Evolutionary conservation across 2,329 filamentous ascomycete genomes (phyloP).

Genomic region (Fusarium fracticaudum): DNA sequence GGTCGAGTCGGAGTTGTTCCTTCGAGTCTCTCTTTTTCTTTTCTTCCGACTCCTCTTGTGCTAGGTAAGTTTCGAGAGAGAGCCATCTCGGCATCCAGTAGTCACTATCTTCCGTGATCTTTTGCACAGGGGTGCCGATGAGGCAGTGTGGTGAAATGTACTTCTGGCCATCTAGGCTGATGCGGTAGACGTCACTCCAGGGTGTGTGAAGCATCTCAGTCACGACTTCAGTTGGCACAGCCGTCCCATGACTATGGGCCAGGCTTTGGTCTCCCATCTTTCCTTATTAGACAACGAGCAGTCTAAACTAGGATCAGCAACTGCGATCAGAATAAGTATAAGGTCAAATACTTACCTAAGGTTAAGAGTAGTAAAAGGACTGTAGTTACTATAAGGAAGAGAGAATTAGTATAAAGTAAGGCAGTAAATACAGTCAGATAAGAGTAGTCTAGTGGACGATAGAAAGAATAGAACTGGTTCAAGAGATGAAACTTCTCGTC

Average conservation of each 20-base stretch:
- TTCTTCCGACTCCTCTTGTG: constrained; percentile 36
- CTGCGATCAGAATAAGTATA: no score
- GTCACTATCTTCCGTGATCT: constrained; percentile 40
- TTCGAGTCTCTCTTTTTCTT: constrained; percentile 18
- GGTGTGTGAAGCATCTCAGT: constrained; percentile 22
- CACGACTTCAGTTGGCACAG: not conserved
- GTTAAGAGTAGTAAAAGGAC: not conserved
- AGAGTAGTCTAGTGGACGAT: not conserved
- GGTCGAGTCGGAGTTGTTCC: not conserved
- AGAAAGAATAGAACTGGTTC: not conserved
- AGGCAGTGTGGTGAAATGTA: constrained; percentile 42
- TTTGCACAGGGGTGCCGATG: constrained; percentile 40
- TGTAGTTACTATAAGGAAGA: not conserved
- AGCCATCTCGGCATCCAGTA: constrained; percentile 48
- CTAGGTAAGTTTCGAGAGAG: constrained; percentile 45
- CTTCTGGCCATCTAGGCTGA: constrained; percentile 34
- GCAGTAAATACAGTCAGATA: not conserved
- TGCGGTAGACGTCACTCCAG: constrained; percentile 26
- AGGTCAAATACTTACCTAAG: not conserved
- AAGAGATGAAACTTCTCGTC: not conserved
- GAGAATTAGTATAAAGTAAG: not conserved
- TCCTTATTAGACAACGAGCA: not conserved
- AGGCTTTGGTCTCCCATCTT: not conserved
- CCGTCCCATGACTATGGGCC: not conserved
- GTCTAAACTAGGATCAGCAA: not conserved